These are phyloP conservation scores for Monosporozyma solicola DNA, from an alignment of 805 yeast species.

Conservation along the genomic window DNA sequence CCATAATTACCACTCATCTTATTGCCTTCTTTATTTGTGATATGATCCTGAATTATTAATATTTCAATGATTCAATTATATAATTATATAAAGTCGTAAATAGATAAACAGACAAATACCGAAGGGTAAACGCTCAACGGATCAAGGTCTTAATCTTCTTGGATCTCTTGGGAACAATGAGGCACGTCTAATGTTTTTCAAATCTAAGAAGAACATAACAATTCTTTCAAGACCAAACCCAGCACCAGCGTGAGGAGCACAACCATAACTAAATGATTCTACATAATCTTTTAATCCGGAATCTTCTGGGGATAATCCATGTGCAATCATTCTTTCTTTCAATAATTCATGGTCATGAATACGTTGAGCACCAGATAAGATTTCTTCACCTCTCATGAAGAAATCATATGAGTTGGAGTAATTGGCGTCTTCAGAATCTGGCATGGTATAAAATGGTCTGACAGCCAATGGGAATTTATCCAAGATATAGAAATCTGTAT, in stretches of 20 bases:
- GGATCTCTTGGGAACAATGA: constrained; percentile 99
- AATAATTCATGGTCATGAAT: constrained; percentile 86
- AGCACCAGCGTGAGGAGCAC: constrained; percentile 99
- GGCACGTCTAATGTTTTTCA: constrained; percentile 98
- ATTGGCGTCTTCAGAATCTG: constrained; percentile 83
- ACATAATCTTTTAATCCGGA: constrained; percentile 87
- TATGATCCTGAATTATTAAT: too few species aligned
- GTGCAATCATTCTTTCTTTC: constrained; percentile 70
- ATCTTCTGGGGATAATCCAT: constrained; percentile 69
- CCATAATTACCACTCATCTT: too few species aligned
- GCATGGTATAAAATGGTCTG: constrained; percentile 99
- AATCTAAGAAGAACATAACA: constrained; percentile 93
- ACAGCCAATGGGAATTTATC: constrained; percentile 96
- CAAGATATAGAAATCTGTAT: constrained; percentile 94
- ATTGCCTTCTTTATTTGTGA: too few species aligned
- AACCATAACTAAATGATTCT: constrained; percentile 88
- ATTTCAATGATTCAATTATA: neutral
- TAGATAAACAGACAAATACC: neutral
- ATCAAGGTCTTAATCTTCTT: constrained; percentile 75
- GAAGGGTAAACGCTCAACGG: constrained; percentile 39
- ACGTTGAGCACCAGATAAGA: constrained; percentile 99
- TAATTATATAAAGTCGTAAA: neutral
- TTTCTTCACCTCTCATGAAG: constrained; percentile 99
- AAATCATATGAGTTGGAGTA: constrained; percentile 97
- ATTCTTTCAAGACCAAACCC: constrained; percentile 99